phyloP scores from a whole-genome alignment of 139 green algal genomes.

The Chlorella sp. region DNA sequence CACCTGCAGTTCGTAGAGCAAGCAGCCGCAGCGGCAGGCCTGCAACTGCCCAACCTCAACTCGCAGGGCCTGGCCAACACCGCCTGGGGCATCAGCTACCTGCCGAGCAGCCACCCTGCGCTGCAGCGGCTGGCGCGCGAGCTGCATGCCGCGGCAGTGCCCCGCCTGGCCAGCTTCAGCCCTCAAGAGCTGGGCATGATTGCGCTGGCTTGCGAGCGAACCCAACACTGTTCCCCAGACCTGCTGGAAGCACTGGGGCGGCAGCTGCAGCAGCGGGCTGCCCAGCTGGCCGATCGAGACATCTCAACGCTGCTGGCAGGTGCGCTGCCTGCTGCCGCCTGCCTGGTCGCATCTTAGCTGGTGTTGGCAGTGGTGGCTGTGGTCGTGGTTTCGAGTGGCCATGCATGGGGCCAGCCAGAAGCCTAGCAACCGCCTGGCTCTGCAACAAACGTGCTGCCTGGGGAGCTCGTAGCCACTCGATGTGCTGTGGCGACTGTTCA shows the following conservation, averaged over 20 bases:
- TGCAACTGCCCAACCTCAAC: slow-evolving; percentile 5
- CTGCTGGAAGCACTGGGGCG: neutral
- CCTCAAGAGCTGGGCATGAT: slow-evolving; percentile 20
- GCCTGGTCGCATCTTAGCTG: too few relatives aligned
- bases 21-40: neutral
- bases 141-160: neutral
- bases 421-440: too few relatives aligned
- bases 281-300: neutral
- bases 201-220: neutral
- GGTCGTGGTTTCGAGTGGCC: neutral
- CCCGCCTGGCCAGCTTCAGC: slow-evolving; percentile 1
- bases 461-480: too few relatives aligned
- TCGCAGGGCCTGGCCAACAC: slow-evolving; percentile 28
- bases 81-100: neutral
- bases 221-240: neutral
- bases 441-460: neutral
- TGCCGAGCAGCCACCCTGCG: neutral
- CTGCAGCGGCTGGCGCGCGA: neutral
- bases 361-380: too few relatives aligned
- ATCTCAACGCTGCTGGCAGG: neutral
- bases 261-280: neutral
- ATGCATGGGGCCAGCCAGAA: too few relatives aligned
- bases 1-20: neutral
- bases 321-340: neutral
- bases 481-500: too few relatives aligned